phyloP scores from a whole-genome alignment of 2,329 filamentous ascomycete species.

The Fusarium mexicanum region DNA sequence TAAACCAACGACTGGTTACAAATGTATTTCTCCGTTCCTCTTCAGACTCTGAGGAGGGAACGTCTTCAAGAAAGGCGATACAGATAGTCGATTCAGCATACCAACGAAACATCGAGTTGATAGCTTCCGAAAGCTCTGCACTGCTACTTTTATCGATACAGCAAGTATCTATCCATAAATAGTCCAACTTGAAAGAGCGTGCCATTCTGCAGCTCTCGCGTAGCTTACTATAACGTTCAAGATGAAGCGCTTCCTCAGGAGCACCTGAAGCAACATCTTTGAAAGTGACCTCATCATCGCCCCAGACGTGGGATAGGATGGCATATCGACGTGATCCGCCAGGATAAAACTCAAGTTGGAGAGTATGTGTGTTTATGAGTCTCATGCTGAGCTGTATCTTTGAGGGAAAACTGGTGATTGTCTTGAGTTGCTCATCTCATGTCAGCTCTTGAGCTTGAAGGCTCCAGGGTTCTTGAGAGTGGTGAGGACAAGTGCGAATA shows the following conservation, averaged over 20 bases:
- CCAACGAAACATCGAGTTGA: conserved; percentile 49
- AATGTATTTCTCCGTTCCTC: neutral
- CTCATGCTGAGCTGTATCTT: conserved; percentile 29
- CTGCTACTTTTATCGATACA: conserved; percentile 48
- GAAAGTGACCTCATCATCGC: conserved; percentile 36
- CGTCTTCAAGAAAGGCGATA: conserved; percentile 42
- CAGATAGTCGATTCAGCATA: conserved; percentile 43
- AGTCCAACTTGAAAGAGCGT: conserved; percentile 24
- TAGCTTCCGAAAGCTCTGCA: conserved; percentile 46
- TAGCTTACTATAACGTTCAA: conserved; percentile 32
- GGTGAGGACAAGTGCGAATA: too few relatives aligned
- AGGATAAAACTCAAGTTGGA: conserved; percentile 33
- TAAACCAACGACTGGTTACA: conserved; percentile 39
- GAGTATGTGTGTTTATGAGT: conserved; percentile 38
- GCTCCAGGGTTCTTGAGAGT: neutral
- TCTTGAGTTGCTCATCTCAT: neutral
- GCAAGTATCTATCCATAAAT: conserved; percentile 47
- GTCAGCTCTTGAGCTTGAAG: neutral
- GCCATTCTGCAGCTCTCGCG: conserved; percentile 34
- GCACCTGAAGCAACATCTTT: conserved; percentile 16
- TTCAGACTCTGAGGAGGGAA: conserved; percentile 1
- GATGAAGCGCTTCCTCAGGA: neutral
- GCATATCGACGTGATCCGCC: conserved; percentile 37
- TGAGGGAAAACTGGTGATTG: neutral
- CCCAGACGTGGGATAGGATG: conserved; percentile 45